These are phyloP conservation scores for Pezicula radicicola DNA, from an alignment of 2,329 filamentous ascomycete genomes.

Conservation along the genomic window DNA sequence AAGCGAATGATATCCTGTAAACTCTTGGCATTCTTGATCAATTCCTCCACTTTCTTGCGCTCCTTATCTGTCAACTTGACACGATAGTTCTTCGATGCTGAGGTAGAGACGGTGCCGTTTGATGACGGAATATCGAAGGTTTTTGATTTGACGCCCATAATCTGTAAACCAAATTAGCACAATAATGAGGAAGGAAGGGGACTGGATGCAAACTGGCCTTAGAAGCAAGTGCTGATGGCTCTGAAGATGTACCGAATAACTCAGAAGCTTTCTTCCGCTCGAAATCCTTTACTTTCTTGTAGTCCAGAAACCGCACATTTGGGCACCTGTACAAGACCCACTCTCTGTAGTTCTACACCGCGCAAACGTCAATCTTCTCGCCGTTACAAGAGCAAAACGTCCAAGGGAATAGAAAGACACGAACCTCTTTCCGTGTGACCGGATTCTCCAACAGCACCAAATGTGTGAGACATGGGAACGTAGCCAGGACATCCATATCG, in stretches of 20 bases:
- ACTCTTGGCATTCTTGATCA: conserved; percentile 86
- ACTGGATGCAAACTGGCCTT: conserved; percentile 46
- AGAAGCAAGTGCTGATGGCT: conserved; percentile 76
- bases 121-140: conserved; percentile 60
- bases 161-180: conserved; percentile 40
- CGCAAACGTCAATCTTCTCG: neutral
- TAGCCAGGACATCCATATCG: conserved; percentile 77
- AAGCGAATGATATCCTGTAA: conserved; percentile 85
- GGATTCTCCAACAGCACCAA: conserved; percentile 84
- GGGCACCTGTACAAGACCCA: conserved; percentile 90
- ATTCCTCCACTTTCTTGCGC: conserved; percentile 77
- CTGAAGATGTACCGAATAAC: conserved; percentile 76
- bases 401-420: conserved; percentile 26
- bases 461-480: conserved; percentile 71
- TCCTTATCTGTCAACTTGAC: conserved; percentile 87
- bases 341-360: conserved; percentile 76
- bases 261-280: conserved; percentile 75
- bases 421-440: conserved; percentile 85
- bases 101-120: conserved; percentile 40
- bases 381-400: neutral
- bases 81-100: conserved; percentile 64
- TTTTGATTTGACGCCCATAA: conserved; percentile 80
- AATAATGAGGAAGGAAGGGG: neutral
- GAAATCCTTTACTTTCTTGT: conserved; percentile 81
- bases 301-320: conserved; percentile 85